Percentiles rank a stretch among this genome's conserved stretches.
These are phyloP conservation scores for Exophiala spinifera DNA, from an alignment of 2,329 filamentous ascomycete species.

Conservation along the genomic window DNA sequence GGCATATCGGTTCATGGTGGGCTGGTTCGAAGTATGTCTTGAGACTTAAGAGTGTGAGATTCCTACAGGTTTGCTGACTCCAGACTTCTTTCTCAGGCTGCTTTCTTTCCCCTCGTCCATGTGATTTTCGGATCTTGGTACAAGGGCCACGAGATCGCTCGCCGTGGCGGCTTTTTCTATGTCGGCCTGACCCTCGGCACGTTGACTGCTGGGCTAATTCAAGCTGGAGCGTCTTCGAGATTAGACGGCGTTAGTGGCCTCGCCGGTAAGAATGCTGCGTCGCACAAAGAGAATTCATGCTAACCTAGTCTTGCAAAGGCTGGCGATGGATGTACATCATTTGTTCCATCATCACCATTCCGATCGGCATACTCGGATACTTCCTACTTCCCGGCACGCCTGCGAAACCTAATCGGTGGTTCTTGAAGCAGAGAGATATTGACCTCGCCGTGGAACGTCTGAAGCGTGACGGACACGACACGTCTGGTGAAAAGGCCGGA, in stretches of 20 bases:
- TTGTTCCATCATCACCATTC: slow-evolving; percentile 53
- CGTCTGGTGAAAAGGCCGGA: slow-evolving; percentile 36
- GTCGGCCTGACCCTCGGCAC: slow-evolving; percentile 36
- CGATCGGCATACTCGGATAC: slow-evolving; percentile 39
- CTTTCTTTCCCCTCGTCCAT: slow-evolving; percentile 37
- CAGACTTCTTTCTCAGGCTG: slow-evolving; percentile 39
- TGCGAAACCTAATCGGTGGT: slow-evolving; percentile 42
- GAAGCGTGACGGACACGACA: slow-evolving; percentile 38
- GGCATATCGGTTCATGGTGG: slow-evolving; percentile 18
- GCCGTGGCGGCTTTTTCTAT: slow-evolving; percentile 38
- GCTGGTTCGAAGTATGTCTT: slow-evolving; percentile 32
- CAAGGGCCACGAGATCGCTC: slow-evolving; percentile 33
- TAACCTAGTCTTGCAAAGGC: too few relatives aligned
- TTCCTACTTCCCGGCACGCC: slow-evolving; percentile 46
- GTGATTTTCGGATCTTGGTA: slow-evolving; percentile 29
- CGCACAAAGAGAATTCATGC: too few relatives aligned
- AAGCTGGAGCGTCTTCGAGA: slow-evolving; percentile 53
- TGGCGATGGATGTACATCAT: slow-evolving; percentile 60
- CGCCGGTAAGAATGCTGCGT: slow-evolving; percentile 34
- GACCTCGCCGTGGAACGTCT: slow-evolving; percentile 27
- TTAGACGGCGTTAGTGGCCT: slow-evolving; percentile 50
- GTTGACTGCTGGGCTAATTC: slow-evolving; percentile 57
- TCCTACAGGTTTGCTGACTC: too few relatives aligned
- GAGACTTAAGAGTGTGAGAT: too few relatives aligned
- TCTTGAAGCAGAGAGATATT: slow-evolving; percentile 35